Conservation (phyloP, 176 grass and related monocot genomes). For the Tillandsia fasciculata region DNA sequence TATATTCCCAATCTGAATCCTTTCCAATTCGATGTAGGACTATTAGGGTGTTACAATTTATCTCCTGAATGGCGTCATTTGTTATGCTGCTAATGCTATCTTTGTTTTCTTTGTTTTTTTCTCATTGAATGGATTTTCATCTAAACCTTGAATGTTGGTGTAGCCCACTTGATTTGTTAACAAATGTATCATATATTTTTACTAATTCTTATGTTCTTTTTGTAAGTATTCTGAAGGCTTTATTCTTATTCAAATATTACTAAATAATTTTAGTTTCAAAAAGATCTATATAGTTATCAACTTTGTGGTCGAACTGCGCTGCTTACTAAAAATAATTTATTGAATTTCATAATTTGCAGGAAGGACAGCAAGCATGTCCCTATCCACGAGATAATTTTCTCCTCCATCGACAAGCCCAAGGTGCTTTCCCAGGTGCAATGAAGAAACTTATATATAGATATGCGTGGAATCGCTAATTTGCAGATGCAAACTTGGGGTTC, state of each 20-base stretch:
- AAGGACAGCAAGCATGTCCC: constrained; percentile 21
- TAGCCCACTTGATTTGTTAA: too few species aligned
- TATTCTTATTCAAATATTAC: not conserved
- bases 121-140: too few species aligned
- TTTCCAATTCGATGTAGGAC: too few species aligned
- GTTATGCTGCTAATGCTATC: too few species aligned
- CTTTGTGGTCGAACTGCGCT: not conserved
- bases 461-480: not conserved
- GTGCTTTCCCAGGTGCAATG: constrained; percentile 56
- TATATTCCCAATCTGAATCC: too few species aligned
- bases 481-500: too few species aligned
- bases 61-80: too few species aligned
- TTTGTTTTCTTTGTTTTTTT: too few species aligned
- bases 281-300: not conserved
- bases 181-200: too few species aligned
- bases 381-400: constrained; percentile 95
- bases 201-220: too few species aligned
- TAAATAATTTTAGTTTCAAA: not conserved
- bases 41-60: too few species aligned
- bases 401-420: constrained; percentile 81
- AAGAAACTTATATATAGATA: not conserved
- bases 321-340: not conserved
- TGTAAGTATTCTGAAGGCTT: not conserved
- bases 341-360: constrained; percentile 25
- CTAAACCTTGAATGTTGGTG: too few species aligned